These are phyloP conservation scores for Amaranthus palmeri DNA, from an alignment of 148 eudicot genomes.

Conservation along the genomic window DNA sequence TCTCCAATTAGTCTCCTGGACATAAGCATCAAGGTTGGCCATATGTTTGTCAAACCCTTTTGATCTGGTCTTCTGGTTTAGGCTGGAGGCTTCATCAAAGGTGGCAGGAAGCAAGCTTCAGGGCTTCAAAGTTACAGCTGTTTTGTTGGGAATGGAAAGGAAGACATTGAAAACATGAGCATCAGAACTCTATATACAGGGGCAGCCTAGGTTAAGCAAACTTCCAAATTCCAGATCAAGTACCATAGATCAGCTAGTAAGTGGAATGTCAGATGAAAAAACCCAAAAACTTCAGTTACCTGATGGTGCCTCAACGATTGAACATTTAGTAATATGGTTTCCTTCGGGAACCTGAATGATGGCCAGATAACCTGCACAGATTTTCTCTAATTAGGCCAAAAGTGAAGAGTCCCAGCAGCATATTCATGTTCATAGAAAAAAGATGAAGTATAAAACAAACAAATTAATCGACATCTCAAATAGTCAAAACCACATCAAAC, in stretches of 20 bases:
- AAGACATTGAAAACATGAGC: slow-evolving; percentile 64
- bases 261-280: slow-evolving; percentile 1
- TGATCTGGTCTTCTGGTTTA: slow-evolving; percentile 94
- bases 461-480: no score
- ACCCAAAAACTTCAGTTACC: slow-evolving; percentile 41
- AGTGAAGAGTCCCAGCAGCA: no score
- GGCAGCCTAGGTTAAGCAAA: slow-evolving; percentile 35
- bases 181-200: slow-evolving; percentile 52
- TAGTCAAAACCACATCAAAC: no score
- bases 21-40: slow-evolving; percentile 70
- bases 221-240: slow-evolving; percentile 20
- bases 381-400: slow-evolving; percentile 24
- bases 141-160: slow-evolving; percentile 72
- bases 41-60: slow-evolving; percentile 55
- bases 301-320: slow-evolving; percentile 27
- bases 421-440: no score
- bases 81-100: slow-evolving; percentile 78
- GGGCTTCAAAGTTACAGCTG: slow-evolving; percentile 89
- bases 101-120: slow-evolving; percentile 75
- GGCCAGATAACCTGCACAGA: slow-evolving; percentile 63
- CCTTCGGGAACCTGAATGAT: slow-evolving; percentile 49
- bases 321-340: slow-evolving; percentile 56
- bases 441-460: no score
- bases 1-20: slow-evolving; percentile 65
- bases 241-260: slow-evolving; percentile 7